A percentile compares a stretch with the other conserved stretches of the same genome.
Evolutionary conservation across 352 stramenopile genomes (phyloP).

Genomic region (Pythium apleroticum): DNA sequence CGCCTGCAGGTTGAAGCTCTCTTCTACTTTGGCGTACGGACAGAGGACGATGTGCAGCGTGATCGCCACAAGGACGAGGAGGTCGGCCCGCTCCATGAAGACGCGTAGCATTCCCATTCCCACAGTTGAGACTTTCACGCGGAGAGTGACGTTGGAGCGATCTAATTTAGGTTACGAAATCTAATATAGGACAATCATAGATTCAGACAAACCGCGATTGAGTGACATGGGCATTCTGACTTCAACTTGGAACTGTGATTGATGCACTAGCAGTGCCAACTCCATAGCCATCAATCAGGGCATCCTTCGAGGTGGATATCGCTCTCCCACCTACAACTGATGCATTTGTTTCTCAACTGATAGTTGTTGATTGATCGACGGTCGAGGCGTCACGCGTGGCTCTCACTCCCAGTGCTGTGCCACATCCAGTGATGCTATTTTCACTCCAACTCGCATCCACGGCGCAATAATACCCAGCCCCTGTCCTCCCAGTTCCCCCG

Average conservation of each 20-base stretch:
- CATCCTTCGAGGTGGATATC: too few relatives aligned
- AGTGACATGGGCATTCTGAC: neutral
- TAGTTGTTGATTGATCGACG: neutral
- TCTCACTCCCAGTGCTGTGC: neutral
- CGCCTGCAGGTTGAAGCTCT: constrained; percentile 98
- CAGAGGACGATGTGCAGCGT: constrained; percentile 54
- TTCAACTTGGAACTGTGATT: neutral
- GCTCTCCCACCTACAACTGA: neutral
- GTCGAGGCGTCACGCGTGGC: neutral
- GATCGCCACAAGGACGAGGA: constrained; percentile 40
- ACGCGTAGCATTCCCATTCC: neutral
- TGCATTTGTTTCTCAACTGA: neutral
- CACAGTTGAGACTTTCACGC: neutral
- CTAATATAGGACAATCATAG: neutral
- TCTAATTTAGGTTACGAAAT: neutral
- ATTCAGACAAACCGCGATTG: neutral
- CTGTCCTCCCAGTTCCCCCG: neutral
- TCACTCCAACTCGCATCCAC: neutral
- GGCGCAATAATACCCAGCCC: neutral
- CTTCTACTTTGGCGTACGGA: constrained; percentile 93
- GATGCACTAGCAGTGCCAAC: neutral
- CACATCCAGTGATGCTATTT: neutral
- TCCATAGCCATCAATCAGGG: neutral
- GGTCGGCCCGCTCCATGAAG: constrained; percentile 25
- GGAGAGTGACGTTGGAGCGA: neutral